Evolutionary conservation across 2,329 filamentous ascomycete species (phyloP).

Genomic region (Fusarium albidum): DNA sequence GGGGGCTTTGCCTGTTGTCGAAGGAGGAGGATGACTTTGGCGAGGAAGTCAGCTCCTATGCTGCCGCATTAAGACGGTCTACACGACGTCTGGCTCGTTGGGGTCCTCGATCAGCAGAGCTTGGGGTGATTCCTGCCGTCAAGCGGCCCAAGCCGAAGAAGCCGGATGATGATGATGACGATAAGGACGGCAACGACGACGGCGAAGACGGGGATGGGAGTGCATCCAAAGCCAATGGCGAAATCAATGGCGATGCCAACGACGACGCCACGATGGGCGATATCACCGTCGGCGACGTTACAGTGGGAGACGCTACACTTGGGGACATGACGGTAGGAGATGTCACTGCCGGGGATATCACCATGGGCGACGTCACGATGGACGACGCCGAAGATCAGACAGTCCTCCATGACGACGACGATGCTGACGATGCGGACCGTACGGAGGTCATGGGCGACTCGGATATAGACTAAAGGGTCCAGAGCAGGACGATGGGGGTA

Average conservation of each 20-base stretch:
- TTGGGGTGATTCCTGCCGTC: slow-evolving; percentile 56
- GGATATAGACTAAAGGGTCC: slow-evolving; percentile 41
- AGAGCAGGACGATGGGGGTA: not conserved
- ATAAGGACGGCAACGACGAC: slow-evolving; percentile 42
- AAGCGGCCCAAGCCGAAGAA: slow-evolving; percentile 51
- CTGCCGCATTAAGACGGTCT: slow-evolving; percentile 70
- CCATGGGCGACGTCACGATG: slow-evolving; percentile 53
- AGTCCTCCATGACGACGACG: slow-evolving; percentile 51
- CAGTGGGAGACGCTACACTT: slow-evolving; percentile 60
- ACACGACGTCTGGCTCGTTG: slow-evolving; percentile 74
- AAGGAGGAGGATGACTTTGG: slow-evolving; percentile 77
- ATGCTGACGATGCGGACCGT: slow-evolving; percentile 53
- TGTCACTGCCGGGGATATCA: slow-evolving; percentile 41
- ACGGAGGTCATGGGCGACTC: slow-evolving; percentile 50
- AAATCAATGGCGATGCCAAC: slow-evolving; percentile 39
- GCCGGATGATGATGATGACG: slow-evolving; percentile 34
- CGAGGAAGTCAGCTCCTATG: slow-evolving; percentile 74
- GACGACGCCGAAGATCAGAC: slow-evolving; percentile 62
- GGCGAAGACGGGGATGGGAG: slow-evolving; percentile 38
- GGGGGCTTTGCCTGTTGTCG: slow-evolving; percentile 69
- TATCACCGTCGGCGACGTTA: slow-evolving; percentile 44
- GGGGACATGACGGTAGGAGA: slow-evolving; percentile 45
- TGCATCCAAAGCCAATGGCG: slow-evolving; percentile 39
- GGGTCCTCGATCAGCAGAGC: slow-evolving; percentile 56
- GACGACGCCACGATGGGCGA: slow-evolving; percentile 31